These are phyloP conservation scores for Aspergillus sp. DNA, from an alignment of 2,329 filamentous ascomycete genomes.

Conservation along the genomic window DNA sequence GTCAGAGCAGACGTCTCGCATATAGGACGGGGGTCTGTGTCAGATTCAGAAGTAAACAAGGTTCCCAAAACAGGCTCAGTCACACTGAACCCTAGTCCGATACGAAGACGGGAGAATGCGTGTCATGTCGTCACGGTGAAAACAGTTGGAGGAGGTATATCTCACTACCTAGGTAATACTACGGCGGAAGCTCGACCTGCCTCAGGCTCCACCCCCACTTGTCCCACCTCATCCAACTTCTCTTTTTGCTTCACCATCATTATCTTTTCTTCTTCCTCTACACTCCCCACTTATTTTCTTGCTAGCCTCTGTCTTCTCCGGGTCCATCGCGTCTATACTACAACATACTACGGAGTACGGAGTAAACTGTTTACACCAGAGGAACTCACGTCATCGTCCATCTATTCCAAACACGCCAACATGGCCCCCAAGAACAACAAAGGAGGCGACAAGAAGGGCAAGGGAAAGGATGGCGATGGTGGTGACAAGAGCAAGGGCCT, in stretches of 20 bases:
- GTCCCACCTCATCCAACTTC: background rate
- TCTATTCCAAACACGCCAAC: background rate
- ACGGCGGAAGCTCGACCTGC: background rate
- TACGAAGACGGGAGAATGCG: no score
- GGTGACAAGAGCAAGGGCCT: conserved; percentile 38
- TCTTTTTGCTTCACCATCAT: background rate
- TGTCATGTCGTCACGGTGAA: no score
- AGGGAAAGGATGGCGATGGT: conserved; percentile 36
- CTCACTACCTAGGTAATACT: background rate
- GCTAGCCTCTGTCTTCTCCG: background rate
- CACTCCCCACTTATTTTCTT: background rate
- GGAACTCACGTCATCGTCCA: background rate
- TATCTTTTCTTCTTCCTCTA: background rate
- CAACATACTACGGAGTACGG: no score
- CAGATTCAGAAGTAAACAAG: no score
- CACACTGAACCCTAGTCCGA: background rate
- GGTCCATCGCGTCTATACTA: no score
- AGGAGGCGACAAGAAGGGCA: conserved; percentile 38
- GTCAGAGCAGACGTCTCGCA: background rate
- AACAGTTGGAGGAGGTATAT: no score
- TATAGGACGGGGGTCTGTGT: no score
- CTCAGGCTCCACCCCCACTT: background rate
- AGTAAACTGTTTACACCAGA: no score
- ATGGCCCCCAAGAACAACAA: conserved; percentile 48
- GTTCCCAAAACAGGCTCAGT: background rate